A percentile compares a stretch with the other conserved stretches of the same genome.
phyloP scores from a whole-genome alignment of 2,329 filamentous ascomycete species.

The Lizonia empirigonia region DNA sequence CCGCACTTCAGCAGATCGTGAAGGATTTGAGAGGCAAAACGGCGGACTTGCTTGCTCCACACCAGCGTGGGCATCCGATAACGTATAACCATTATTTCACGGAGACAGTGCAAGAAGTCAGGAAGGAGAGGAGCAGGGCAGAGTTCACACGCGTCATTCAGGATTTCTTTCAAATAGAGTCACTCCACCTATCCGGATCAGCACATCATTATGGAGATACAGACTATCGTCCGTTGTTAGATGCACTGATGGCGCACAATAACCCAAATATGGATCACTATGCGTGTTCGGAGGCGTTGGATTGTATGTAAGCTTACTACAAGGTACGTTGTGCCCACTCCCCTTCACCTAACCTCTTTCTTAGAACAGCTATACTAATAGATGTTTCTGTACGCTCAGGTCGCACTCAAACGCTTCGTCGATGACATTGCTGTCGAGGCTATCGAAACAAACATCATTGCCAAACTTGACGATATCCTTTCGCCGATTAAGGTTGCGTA shows the following conservation, averaged over 20 bases:
- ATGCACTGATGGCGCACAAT: conserved; percentile 13
- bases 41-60: conserved; percentile 1
- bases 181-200: not conserved
- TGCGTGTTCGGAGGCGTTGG: conserved; percentile 44
- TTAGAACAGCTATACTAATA: not conserved
- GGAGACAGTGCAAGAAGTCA: conserved; percentile 43
- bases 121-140: conserved; percentile 22
- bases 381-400: conserved; percentile 39
- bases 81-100: conserved; percentile 51
- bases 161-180: not conserved
- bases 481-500: conserved; percentile 39
- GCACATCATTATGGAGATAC: not conserved
- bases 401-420: conserved; percentile 53
- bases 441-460: conserved; percentile 51
- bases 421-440: conserved; percentile 53
- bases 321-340: conserved; percentile 41
- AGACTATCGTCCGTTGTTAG: not conserved
- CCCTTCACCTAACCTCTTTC: not conserved
- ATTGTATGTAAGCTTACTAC: conserved; percentile 51
- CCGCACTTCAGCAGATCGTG: not conserved
- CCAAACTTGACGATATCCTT: conserved; percentile 47
- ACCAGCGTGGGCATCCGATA: conserved; percentile 42
- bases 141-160: conserved; percentile 30
- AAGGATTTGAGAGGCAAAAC: not conserved
- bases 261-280: conserved; percentile 47